phyloP scores from a whole-genome alignment of 768 basidiomycete genomes.

The Mrakia gelida region DNA sequence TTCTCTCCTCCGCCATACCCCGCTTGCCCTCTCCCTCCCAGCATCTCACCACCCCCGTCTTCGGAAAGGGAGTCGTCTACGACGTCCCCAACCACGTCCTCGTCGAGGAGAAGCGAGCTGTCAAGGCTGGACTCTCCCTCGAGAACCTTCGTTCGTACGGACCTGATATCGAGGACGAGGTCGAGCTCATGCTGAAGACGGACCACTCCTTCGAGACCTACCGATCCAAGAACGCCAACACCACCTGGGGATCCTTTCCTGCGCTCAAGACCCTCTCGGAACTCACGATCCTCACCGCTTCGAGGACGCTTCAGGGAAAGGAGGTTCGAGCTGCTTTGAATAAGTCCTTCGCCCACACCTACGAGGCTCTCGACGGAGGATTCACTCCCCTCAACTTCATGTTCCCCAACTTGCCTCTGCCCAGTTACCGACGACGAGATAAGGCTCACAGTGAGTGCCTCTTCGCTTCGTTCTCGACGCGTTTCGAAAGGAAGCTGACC shows the following conservation, averaged over 20 bases:
- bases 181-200: slow-evolving; percentile 62
- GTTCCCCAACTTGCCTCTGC: slow-evolving; percentile 87
- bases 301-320: slow-evolving; percentile 84
- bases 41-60: slow-evolving; percentile 90
- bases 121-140: slow-evolving; percentile 88
- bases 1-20: not conserved
- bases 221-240: slow-evolving; percentile 49
- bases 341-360: slow-evolving; percentile 77
- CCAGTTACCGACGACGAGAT: slow-evolving; percentile 84
- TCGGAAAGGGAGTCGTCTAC: slow-evolving; percentile 96
- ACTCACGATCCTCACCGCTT: slow-evolving; percentile 91
- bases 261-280: slow-evolving; percentile 68
- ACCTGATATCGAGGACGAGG: slow-evolving; percentile 62
- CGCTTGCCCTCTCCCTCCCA: slow-evolving; percentile 52
- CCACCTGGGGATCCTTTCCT: slow-evolving; percentile 68
- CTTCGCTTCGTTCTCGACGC: not conserved
- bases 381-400: slow-evolving; percentile 95
- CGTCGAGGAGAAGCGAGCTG: slow-evolving; percentile 91
- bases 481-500: not conserved
- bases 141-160: slow-evolving; percentile 85
- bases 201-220: slow-evolving; percentile 57
- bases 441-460: slow-evolving; percentile 58
- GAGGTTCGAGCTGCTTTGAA: slow-evolving; percentile 77
- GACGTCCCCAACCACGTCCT: slow-evolving; percentile 91
- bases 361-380: slow-evolving; percentile 81